Percentiles rank a stretch among this genome's conserved stretches.
Conservation (phyloP, 78 protist species). For the Dictyostelium capitatum region DNA sequence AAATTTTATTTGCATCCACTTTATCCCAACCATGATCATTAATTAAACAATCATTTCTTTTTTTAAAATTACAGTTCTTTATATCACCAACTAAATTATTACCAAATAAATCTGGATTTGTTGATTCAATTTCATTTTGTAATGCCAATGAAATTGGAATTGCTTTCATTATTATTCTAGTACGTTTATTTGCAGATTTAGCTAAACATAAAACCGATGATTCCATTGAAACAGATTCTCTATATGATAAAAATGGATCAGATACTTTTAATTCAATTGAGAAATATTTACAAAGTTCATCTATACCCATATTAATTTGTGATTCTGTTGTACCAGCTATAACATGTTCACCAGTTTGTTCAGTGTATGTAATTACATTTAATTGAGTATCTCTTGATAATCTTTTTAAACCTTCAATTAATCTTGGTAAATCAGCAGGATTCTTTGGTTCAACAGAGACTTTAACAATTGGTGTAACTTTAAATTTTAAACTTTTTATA, state of each 20-base stretch:
- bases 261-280: not conserved
- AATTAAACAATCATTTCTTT: constrained; percentile 50
- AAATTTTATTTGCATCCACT: constrained; percentile 93
- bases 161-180: not conserved
- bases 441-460: constrained; percentile 98
- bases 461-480: constrained; percentile 99
- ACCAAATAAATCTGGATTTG: not conserved
- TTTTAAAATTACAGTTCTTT: constrained; percentile 48
- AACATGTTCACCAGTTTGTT: not conserved
- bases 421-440: constrained; percentile 97
- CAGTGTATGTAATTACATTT: constrained; percentile 81
- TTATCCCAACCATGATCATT: constrained; percentile 93
- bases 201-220: not conserved
- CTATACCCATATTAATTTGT: not conserved
- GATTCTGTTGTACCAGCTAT: not conserved
- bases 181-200: not conserved
- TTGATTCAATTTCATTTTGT: not conserved
- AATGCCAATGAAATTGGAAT: not conserved
- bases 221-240: not conserved
- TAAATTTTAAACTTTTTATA: constrained; percentile 96
- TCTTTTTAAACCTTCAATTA: constrained; percentile 99
- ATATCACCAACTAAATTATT: constrained; percentile 91
- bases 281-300: not conserved
- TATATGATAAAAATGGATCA: not conserved
- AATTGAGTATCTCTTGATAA: constrained; percentile 96